Evolutionary conservation across 2,329 filamentous ascomycete genomes (phyloP).

Genomic region (Metarhizium robertsii): DNA sequence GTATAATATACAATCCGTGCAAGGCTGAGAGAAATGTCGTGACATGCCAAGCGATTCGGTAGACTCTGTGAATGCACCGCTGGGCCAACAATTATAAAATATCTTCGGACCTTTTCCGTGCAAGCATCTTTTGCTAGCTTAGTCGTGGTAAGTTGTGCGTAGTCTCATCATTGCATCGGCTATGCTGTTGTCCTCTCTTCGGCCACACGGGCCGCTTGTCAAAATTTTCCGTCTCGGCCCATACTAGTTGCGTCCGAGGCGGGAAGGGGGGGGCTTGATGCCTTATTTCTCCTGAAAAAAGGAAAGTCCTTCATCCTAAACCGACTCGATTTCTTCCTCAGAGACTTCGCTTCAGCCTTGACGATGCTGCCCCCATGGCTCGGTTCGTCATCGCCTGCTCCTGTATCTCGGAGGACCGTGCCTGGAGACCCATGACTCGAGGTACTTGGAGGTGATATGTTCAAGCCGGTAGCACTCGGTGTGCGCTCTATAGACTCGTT

Average conservation of each 20-base stretch:
- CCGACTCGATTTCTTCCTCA: constrained; percentile 54
- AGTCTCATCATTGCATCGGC: background rate
- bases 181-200: background rate
- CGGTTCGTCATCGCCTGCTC: constrained; percentile 19
- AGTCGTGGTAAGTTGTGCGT: background rate
- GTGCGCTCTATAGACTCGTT: constrained; percentile 46
- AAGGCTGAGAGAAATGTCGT: background rate
- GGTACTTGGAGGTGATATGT: constrained; percentile 27
- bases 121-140: background rate
- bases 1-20: background rate
- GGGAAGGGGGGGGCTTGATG: constrained; percentile 22
- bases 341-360: constrained; percentile 37
- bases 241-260: constrained; percentile 20
- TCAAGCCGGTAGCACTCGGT: constrained; percentile 30
- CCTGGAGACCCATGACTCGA: constrained; percentile 18
- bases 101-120: background rate
- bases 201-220: background rate
- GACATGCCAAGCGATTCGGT: background rate
- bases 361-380: constrained; percentile 32
- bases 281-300: constrained; percentile 46
- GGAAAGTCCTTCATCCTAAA: constrained; percentile 54
- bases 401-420: constrained; percentile 15
- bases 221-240: constrained; percentile 2
- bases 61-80: background rate
- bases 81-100: background rate